Conservation (phyloP, 106 monocot genomes). For the Dioscorea zingiberensis region DNA sequence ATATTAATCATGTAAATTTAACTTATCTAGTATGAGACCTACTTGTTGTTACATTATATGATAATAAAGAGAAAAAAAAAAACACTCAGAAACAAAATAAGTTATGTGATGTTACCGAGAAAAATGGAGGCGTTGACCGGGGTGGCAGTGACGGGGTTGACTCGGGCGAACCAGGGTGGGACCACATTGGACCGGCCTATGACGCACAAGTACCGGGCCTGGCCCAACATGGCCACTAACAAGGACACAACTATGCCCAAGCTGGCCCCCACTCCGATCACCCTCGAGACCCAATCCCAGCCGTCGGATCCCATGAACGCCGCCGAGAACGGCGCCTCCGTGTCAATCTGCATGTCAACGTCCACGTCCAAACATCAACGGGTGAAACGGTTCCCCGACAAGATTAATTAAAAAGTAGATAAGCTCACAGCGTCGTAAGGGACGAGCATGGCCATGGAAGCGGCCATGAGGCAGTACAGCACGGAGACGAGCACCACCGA, state of each 20-base stretch:
- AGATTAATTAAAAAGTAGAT: too few relatives aligned
- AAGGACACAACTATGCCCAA: slow-evolving; percentile 83
- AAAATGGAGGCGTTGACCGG: slow-evolving; percentile 85
- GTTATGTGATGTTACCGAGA: slow-evolving; percentile 39
- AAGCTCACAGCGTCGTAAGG: slow-evolving; percentile 76
- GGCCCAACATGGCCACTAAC: slow-evolving; percentile 87
- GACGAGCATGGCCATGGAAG: slow-evolving; percentile 80
- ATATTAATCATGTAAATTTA: too few relatives aligned
- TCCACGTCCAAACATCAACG: too few relatives aligned
- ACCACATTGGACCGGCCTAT: slow-evolving; percentile 72
- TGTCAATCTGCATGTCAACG: slow-evolving; percentile 55
- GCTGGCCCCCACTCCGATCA: slow-evolving; percentile 87
- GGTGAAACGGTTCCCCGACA: too few relatives aligned
- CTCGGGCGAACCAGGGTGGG: slow-evolving; percentile 66
- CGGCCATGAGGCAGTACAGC: slow-evolving; percentile 91
- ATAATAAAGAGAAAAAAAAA: too few relatives aligned
- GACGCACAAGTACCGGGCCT: slow-evolving; percentile 94
- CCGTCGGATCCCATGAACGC: slow-evolving; percentile 57
- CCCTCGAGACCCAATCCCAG: slow-evolving; percentile 79
- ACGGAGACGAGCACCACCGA: slow-evolving; percentile 75
- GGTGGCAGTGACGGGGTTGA: slow-evolving; percentile 63
- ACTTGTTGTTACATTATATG: too few relatives aligned
- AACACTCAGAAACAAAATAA: too few relatives aligned
- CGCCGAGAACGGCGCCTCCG: slow-evolving; percentile 62
- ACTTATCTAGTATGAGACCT: too few relatives aligned